Evolutionary conservation across 108 stramenopile species (phyloP).

Genomic region (Seminavis robusta): DNA sequence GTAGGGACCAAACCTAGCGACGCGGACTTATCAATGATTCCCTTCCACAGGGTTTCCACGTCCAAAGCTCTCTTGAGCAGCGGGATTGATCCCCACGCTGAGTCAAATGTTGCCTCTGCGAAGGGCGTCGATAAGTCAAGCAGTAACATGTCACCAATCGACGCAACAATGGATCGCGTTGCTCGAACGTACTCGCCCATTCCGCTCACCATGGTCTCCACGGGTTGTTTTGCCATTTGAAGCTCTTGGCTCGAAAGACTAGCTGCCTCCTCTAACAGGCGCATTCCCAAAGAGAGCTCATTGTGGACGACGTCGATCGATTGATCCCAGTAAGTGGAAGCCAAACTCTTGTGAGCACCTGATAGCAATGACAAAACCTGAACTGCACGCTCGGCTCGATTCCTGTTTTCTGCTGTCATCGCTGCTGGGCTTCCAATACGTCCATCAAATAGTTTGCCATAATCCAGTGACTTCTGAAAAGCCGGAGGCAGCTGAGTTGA

Average conservation of each 20-base stretch:
- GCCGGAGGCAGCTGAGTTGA: background rate
- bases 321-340: slow-evolving; percentile 28
- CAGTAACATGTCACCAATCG: slow-evolving; percentile 59
- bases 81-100: slow-evolving; percentile 33
- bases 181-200: slow-evolving; percentile 64
- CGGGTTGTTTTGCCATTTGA: background rate
- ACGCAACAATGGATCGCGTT: slow-evolving; percentile 53
- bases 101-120: slow-evolving; percentile 27
- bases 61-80: slow-evolving; percentile 26
- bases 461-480: slow-evolving; percentile 24
- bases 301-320: slow-evolving; percentile 20
- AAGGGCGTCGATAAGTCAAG: slow-evolving; percentile 34
- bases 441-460: slow-evolving; percentile 36
- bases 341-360: background rate
- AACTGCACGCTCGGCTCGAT: slow-evolving; percentile 14
- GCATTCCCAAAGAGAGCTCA: slow-evolving; percentile 7
- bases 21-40: slow-evolving; percentile 15
- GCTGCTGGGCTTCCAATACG: slow-evolving; percentile 21
- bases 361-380: slow-evolving; percentile 24
- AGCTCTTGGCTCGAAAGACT: slow-evolving; percentile 1
- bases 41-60: slow-evolving; percentile 48
- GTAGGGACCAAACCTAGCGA: slow-evolving; percentile 13
- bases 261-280: slow-evolving; percentile 13
- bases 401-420: background rate
- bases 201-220: slow-evolving; percentile 33